A percentile compares a stretch with the other conserved stretches of the same genome.
Evolutionary conservation across 2,329 filamentous ascomycete genomes (phyloP).

Genomic region (Mollisia scopiformis): DNA sequence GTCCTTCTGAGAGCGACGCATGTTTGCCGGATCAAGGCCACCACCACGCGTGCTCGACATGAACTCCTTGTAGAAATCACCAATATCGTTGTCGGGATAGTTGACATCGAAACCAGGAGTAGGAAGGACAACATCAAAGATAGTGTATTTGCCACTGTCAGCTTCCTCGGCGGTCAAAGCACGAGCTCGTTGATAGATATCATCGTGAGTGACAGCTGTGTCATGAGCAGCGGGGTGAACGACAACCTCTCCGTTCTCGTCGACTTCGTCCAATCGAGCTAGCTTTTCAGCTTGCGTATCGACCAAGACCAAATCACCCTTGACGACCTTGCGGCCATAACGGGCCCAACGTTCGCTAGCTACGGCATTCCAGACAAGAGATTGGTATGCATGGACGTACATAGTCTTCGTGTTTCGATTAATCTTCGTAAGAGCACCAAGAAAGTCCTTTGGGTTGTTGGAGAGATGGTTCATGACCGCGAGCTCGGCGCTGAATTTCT

Average conservation of each 20-base stretch:
- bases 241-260: constrained; percentile 43
- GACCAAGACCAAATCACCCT: constrained; percentile 70
- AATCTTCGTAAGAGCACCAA: constrained; percentile 80
- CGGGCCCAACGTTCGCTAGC: constrained; percentile 79
- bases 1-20: constrained; percentile 85
- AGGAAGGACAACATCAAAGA: constrained; percentile 89
- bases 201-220: constrained; percentile 53
- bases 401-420: constrained; percentile 83
- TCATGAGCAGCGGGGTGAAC: constrained; percentile 61
- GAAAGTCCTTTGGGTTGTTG: constrained; percentile 62
- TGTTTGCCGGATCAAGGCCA: constrained; percentile 77
- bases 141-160: constrained; percentile 72
- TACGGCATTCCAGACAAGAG: constrained; percentile 88
- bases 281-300: constrained; percentile 24
- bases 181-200: constrained; percentile 70
- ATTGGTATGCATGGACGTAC: constrained; percentile 98
- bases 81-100: constrained; percentile 83
- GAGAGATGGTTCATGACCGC: constrained; percentile 77
- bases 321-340: constrained; percentile 73
- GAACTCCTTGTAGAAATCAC: constrained; percentile 81
- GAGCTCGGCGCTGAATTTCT: constrained; percentile 79
- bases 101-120: constrained; percentile 89
- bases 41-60: constrained; percentile 84
- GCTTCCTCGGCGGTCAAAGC: constrained; percentile 78
- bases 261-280: constrained; percentile 33